Evolutionary conservation across 2,329 filamentous ascomycete species (phyloP), one percentile per base, ranked within the genome.

Genomic region (Sarocladium brachiariae): DNA sequence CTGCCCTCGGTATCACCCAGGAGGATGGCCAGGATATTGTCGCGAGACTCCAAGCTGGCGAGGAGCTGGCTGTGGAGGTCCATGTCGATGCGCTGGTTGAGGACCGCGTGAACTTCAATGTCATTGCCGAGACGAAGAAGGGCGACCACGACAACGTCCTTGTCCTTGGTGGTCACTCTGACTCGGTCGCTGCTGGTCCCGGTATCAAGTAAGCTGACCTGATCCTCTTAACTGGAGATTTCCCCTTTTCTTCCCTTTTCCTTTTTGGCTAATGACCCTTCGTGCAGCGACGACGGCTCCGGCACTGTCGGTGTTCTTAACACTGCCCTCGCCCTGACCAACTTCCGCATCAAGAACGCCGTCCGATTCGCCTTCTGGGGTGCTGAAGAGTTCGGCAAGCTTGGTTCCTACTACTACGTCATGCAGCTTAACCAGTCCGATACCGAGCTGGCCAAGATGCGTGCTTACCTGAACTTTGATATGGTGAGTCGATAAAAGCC

Each of bases 181-280:
- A 76, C 58, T 73, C 69, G 11, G 73, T 76, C 23, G 58, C 63
- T n/a, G 73, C 70, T 13, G 74, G 74, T 0, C 72, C 74, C 1
- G 80, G 80, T 18, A 81, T 84, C 67, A 84, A 84, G 64, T 66
- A 30, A 63, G 64, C 62, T 35, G n/a, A n/a, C n/a, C n/a, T n/a
- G n/a, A n/a, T n/a, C n/a, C n/a, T n/a, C n/a, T n/a, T n/a, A n/a
- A n/a, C n/a, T n/a, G n/a, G n/a, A n/a, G n/a, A n/a, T n/a, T n/a
- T n/a, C n/a, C n/a, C n/a, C n/a, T n/a, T n/a, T n/a, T n/a, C n/a
- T n/a, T 23, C 13, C 8, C 18, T 3, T 25, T 4, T 16, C 18
- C 13, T n/a, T 4, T 14, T 2, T 7, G 1, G 2, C 2, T 8
- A 5, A 16, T 5, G 6, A 50, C 27, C 41, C 10, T 23, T 30